Percentiles rank a stretch among this genome's conserved stretches.
Evolutionary conservation across 1,284 basidiomycete genomes (phyloP).

Genomic region (Marasmius tenuissimus): DNA sequence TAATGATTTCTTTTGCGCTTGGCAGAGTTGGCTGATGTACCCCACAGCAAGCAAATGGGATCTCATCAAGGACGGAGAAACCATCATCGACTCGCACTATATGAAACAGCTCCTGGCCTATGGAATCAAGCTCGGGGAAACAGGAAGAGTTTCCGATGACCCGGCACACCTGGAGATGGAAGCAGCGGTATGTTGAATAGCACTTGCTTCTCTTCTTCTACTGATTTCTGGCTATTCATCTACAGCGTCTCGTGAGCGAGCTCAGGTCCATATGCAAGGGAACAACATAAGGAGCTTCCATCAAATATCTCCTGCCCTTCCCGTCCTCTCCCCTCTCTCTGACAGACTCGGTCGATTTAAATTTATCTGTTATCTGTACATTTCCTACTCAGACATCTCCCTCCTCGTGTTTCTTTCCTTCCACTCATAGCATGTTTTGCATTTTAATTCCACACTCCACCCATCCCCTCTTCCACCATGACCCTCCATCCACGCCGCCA

Average conservation of each 20-base stretch:
- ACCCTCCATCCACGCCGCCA: neutral
- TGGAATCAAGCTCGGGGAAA: slow-evolving; percentile 56
- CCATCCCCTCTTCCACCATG: neutral
- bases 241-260: slow-evolving; percentile 36
- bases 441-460: neutral
- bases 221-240: neutral
- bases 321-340: neutral
- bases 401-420: neutral
- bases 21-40: slow-evolving; percentile 25
- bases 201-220: neutral
- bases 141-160: slow-evolving; percentile 28
- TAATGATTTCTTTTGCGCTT: slow-evolving; percentile 24
- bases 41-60: neutral
- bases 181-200: slow-evolving; percentile 43
- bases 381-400: neutral
- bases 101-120: slow-evolving; percentile 71
- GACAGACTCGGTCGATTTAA: neutral
- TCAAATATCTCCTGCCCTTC: neutral
- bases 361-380: neutral
- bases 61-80: slow-evolving; percentile 36
- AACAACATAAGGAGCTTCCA: neutral
- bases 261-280: slow-evolving; percentile 28
- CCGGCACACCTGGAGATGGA: slow-evolving; percentile 42
- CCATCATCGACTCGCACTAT: slow-evolving; percentile 72
- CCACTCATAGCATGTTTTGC: neutral